Evolutionary conservation across 1,139 yeast genomes (phyloP).

Genomic region (Yamadazyma triangularis): DNA sequence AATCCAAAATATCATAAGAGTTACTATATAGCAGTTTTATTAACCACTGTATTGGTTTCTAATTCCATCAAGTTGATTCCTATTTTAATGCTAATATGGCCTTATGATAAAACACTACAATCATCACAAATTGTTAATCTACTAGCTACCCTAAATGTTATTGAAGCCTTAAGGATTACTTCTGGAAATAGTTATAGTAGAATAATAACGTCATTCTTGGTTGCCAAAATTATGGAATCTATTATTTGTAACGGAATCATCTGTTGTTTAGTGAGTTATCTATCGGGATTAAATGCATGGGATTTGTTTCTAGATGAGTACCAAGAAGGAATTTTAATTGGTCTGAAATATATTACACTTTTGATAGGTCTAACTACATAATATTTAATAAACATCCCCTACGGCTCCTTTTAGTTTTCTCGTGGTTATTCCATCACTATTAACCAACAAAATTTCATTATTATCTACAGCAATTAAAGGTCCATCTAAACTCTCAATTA

Average conservation of each 20-base stretch:
- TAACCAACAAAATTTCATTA: constrained; percentile 56
- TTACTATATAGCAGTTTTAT: constrained; percentile 37
- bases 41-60: constrained; percentile 69
- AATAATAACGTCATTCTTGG: constrained; percentile 4
- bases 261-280: constrained; percentile 1
- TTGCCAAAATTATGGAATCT: constrained; percentile 6
- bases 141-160: constrained; percentile 56
- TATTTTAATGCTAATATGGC: constrained; percentile 94
- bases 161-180: constrained; percentile 62
- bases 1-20: constrained; percentile 14
- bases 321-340: constrained; percentile 1
- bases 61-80: constrained; percentile 82
- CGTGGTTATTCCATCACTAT: constrained; percentile 47
- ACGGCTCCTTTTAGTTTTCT: constrained; percentile 14
- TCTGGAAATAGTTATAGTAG: constrained; percentile 19
- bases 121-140: constrained; percentile 58
- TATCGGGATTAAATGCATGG: constrained; percentile 1
- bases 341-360: not conserved
- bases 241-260: not conserved
- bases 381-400: constrained; percentile 8
- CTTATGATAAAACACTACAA: constrained; percentile 70
- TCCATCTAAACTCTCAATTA: constrained; percentile 68
- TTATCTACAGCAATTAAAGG: constrained; percentile 74
- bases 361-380: constrained; percentile 1
- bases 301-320: constrained; percentile 7